Evolutionary conservation across 768 basidiomycete species (phyloP), one percentile per base, ranked within the genome.

Genomic region (Serpula lacrymans): DNA sequence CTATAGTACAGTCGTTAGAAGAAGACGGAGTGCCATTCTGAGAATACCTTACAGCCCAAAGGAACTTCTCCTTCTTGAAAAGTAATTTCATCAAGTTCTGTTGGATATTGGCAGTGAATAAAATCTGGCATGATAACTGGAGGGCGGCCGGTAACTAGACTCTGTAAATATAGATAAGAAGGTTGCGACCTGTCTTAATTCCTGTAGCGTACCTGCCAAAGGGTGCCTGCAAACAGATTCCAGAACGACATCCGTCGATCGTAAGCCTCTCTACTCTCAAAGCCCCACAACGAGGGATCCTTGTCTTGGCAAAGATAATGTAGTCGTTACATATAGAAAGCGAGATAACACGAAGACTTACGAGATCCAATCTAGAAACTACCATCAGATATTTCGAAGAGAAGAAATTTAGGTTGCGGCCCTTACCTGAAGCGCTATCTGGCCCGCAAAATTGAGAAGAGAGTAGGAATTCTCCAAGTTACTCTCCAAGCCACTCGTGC

Each of bases 241-340:
- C 75, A 79, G 55, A 78, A 78, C 58, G 73, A 77, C 6, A 67
- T 60, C 16, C 77, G 68, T 42, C 76, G 65, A 20, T 74, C 72
- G 45, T 79, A 77, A 6, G 69, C 72, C 32, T 75, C 75, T 37
- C 65, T 71, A 10, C 68, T 72, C 32, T 63, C 39, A 34, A 80
- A 65, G 27, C 69, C 63, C 76, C 77, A 78, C 48, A 68, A 57
- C 8, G 68, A 67, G 12, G 75, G 74, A 55, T 77, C 73, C 31
- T 74, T 59, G 50, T 77, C n/a, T n/a, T n/a, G n/a, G n/a, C n/a
- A n/a, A n/a, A n/a, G n/a, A n/a, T n/a, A n/a, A n/a, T n/a, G n/a
- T n/a, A n/a, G n/a, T n/a, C n/a, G n/a, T n/a, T n/a, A n/a, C n/a
- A n/a, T n/a, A n/a, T n/a, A n/a, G n/a, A n/a, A n/a, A n/a, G n/a